Evolutionary conservation across 2,329 filamentous ascomycete species (phyloP), one percentile per base, ranked within the genome.

Genomic region (Aspergillus jensenii): DNA sequence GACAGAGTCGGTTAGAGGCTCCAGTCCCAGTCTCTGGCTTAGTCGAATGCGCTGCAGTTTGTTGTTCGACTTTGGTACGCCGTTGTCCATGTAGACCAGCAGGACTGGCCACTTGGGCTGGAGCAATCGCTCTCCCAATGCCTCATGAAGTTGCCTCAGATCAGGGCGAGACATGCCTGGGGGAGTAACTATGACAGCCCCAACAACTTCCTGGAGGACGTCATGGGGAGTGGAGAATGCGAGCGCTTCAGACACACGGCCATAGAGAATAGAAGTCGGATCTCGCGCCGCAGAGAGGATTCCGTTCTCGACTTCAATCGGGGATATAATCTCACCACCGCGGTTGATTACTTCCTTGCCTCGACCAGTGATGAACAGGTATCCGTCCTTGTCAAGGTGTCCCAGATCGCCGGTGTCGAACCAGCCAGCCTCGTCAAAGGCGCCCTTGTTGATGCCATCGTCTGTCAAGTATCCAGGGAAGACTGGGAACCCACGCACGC

Each of bases 271-370:
- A 0, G 76, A 73, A 5, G 71, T 69, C 4, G 70, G 64, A 14
- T 76, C 70, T 46, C 75, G 71, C 4, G 81, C 75, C 11, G 80
- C 78, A 1, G 77, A 71, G 44, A 84, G 72, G 56, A 85, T 79
- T 9, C 82, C 82, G 61, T 84, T 80, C 63, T 85, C 83, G n/a
- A 85, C 77, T 63, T 85, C 83, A 54, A 84, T 83, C 0, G 83
- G 82, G 4, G 81, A 84, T 56, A 85, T 84, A n/a, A 84, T 75
- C 65, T 85, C 83, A 35, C 83, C 82, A 37, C 82, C 83, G 11
- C 82, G 78, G 64, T 84, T 84, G 68, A 84, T 83, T 55, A 84
- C 80, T 56, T 84, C 82, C 62, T 84, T 84, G 65, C 77, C 82
- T 31, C 82, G 76, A 7, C 82, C 82, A 2, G 81, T 84, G 61